Percentiles rank a stretch among this genome's conserved stretches.
Conservation (phyloP, 331 rosid species). For the Quercus tomentella region DNA sequence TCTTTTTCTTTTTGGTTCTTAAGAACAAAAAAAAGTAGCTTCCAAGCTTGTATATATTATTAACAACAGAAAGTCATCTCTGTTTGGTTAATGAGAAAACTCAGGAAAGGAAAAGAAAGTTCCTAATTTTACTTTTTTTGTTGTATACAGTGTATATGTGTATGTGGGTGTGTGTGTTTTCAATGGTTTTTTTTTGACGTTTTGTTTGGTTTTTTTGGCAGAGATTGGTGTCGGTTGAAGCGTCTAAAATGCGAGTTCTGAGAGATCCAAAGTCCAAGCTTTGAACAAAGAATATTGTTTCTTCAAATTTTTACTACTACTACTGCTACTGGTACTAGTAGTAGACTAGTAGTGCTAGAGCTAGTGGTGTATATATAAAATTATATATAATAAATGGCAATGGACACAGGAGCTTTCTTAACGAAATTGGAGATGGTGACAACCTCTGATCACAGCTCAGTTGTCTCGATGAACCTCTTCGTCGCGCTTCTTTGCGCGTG, state of each 20-base stretch:
- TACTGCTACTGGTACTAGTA: background rate
- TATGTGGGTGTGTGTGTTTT: background rate
- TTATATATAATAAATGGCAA: conserved; percentile 14
- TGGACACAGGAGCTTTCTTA: conserved; percentile 21
- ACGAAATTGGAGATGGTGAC: conserved; percentile 26
- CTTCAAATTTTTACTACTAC: background rate
- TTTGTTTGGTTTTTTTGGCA: background rate
- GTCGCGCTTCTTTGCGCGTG: conserved; percentile 94
- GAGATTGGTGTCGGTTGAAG: conserved; percentile 7
- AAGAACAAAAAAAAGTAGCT: background rate
- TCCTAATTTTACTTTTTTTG: background rate
- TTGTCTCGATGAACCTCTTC: conserved; percentile 76
- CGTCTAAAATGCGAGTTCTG: background rate
- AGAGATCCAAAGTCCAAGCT: background rate
- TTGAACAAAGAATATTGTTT: background rate
- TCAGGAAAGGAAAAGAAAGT: background rate
- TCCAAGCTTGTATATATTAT: background rate
- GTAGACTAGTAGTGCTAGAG: background rate
- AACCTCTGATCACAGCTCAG: conserved; percentile 71
- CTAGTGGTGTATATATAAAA: background rate
- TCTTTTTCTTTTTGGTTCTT: background rate
- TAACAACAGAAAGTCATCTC: background rate
- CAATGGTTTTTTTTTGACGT: background rate
- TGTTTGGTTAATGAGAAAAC: conserved; percentile 30
- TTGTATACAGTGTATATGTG: too few species aligned